Evolutionary conservation across 257 asterid species (phyloP).

Genomic region (Solanum chiquidenum): DNA sequence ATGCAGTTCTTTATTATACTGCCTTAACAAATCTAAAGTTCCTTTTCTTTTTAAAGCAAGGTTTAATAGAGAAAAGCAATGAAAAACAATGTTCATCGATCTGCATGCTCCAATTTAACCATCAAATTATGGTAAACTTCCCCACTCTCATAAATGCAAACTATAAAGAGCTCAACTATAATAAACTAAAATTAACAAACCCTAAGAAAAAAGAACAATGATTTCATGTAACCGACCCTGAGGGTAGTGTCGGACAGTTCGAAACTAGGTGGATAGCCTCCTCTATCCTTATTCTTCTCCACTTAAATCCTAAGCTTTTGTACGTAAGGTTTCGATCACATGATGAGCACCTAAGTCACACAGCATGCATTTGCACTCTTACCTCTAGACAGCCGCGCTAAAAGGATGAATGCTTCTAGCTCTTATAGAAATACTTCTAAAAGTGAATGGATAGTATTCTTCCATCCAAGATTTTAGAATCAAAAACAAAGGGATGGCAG

Average conservation of each 20-base stretch:
- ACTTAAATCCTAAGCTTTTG: not conserved
- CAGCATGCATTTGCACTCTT: not conserved
- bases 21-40: not conserved
- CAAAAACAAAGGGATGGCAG: not conserved
- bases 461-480: not conserved
- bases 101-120: not conserved
- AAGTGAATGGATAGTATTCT: not conserved
- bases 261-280: not conserved
- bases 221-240: not conserved
- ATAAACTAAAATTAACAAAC: not conserved
- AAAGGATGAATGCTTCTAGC: not conserved
- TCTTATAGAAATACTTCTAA: not conserved
- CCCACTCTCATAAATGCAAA: not conserved
- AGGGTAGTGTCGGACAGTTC: not conserved
- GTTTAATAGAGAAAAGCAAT: not conserved
- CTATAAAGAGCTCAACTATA: not conserved
- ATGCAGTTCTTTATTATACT: not conserved
- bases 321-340: not conserved
- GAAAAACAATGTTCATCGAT: not conserved
- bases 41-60: not conserved
- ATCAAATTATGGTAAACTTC: not conserved
- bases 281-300: not conserved
- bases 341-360: not conserved
- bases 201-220: not conserved
- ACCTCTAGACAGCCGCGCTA: not conserved